These are phyloP conservation scores for Diplocarpon mali DNA, from an alignment of 2,329 filamentous ascomycete genomes.

Conservation along the genomic window DNA sequence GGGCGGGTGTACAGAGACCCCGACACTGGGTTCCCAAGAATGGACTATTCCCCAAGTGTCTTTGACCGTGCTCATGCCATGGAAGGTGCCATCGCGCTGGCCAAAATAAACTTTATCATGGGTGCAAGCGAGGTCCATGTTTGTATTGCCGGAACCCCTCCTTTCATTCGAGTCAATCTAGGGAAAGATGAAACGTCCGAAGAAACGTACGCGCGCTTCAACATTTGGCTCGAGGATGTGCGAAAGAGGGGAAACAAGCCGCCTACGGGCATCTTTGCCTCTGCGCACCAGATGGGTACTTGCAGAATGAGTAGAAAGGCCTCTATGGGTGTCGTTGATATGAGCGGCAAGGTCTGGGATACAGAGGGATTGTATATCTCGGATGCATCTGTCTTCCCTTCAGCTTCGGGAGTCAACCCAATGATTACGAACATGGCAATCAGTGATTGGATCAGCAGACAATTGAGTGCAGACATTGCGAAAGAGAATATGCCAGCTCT, in stretches of 20 bases:
- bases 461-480: constrained; percentile 5
- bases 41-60: constrained; percentile 58
- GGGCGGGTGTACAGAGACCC: constrained; percentile 66
- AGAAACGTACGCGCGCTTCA: constrained; percentile 47
- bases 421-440: constrained; percentile 68
- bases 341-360: constrained; percentile 50
- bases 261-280: constrained; percentile 42
- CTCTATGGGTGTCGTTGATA: constrained; percentile 43
- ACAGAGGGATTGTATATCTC: constrained; percentile 53
- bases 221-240: constrained; percentile 44
- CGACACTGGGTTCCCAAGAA: constrained; percentile 46
- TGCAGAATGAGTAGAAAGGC: constrained; percentile 51
- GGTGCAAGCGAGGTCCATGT: constrained; percentile 69
- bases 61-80: constrained; percentile 62
- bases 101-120: constrained; percentile 64
- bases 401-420: constrained; percentile 65
- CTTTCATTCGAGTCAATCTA: constrained; percentile 37
- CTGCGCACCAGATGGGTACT: constrained; percentile 69
- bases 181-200: constrained; percentile 23
- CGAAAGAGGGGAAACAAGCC: constrained; percentile 36
- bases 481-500: constrained; percentile 6
- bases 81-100: constrained; percentile 57
- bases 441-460: constrained; percentile 42
- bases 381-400: constrained; percentile 64
- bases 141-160: constrained; percentile 46